Conservation (phyloP, 805 yeast species). For the Candida dajiaensis region DNA sequence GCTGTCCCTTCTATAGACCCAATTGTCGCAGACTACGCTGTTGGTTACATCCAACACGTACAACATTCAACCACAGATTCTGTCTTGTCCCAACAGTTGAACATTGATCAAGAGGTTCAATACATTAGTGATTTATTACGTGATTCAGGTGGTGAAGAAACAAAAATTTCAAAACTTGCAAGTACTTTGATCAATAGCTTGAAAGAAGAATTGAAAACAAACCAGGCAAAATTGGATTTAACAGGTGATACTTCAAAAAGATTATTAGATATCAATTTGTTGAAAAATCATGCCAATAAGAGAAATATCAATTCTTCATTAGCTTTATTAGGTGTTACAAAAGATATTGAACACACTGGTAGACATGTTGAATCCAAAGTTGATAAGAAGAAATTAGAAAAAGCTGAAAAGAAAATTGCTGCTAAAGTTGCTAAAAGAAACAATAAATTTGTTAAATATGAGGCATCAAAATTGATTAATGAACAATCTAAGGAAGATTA, state of each 20-base stretch:
- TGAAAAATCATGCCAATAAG: slow-evolving; percentile 54
- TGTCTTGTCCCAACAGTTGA: slow-evolving; percentile 67
- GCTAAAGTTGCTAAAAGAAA: slow-evolving; percentile 89
- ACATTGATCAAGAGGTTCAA: slow-evolving; percentile 58
- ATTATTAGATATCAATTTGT: slow-evolving; percentile 70
- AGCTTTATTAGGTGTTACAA: slow-evolving; percentile 69
- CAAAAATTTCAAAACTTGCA: slow-evolving; percentile 46
- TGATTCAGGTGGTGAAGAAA: slow-evolving; percentile 76
- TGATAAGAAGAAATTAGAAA: slow-evolving; percentile 92
- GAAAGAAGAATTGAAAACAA: slow-evolving; percentile 50
- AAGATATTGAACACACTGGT: slow-evolving; percentile 88
- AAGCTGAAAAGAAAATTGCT: slow-evolving; percentile 96
- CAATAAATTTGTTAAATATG: slow-evolving; percentile 79
- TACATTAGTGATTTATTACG: slow-evolving; percentile 61
- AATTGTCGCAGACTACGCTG: slow-evolving; percentile 81
- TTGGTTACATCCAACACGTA: slow-evolving; percentile 83
- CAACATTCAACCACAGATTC: slow-evolving; percentile 76
- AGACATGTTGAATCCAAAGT: slow-evolving; percentile 90
- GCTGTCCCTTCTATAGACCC: slow-evolving; percentile 85
- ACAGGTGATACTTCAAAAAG: slow-evolving; percentile 89
- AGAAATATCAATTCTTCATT: slow-evolving; percentile 72
- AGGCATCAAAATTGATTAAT: slow-evolving; percentile 84
- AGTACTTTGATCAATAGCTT: slow-evolving; percentile 42
- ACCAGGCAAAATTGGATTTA: slow-evolving; percentile 65
- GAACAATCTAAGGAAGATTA: slow-evolving; percentile 61